Conservation (phyloP, 2,329 filamentous ascomycete species). For the Sphaceloma murrayae region DNA sequence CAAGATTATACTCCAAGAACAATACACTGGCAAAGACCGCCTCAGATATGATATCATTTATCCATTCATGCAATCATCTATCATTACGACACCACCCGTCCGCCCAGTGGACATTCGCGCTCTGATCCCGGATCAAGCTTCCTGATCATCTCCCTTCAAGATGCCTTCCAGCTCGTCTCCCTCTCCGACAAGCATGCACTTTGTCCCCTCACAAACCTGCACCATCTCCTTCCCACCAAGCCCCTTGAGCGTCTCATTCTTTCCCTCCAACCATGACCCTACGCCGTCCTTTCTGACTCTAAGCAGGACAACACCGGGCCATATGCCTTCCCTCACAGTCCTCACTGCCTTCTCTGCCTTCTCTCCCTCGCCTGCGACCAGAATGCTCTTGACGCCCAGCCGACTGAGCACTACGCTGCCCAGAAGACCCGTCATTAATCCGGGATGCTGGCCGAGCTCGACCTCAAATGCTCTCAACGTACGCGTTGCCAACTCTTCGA, state of each 20-base stretch:
- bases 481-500: slow-evolving; percentile 57
- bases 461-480: slow-evolving; percentile 81
- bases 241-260: slow-evolving; percentile 40
- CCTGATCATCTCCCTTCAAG: slow-evolving; percentile 5
- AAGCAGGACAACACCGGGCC: slow-evolving; percentile 31
- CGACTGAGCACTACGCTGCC: slow-evolving; percentile 63
- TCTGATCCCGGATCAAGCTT: too few species aligned
- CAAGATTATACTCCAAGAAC: too few species aligned
- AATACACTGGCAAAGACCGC: too few species aligned
- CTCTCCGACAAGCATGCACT: slow-evolving; percentile 26
- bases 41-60: too few species aligned
- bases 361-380: slow-evolving; percentile 44
- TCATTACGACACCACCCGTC: background rate
- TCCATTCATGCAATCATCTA: too few species aligned
- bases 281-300: slow-evolving; percentile 30
- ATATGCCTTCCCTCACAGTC: slow-evolving; percentile 32
- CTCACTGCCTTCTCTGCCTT: slow-evolving; percentile 34
- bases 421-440: slow-evolving; percentile 77
- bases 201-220: slow-evolving; percentile 39
- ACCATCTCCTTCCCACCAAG: slow-evolving; percentile 36
- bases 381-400: slow-evolving; percentile 55
- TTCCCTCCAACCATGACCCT: slow-evolving; percentile 40
- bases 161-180: slow-evolving; percentile 13
- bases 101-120: too few species aligned
- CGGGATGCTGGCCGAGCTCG: slow-evolving; percentile 86